A percentile compares a stretch with the other conserved stretches of the same genome.
These are phyloP conservation scores for Collybiopsis confluens DNA, from an alignment of 768 basidiomycete species.

Conservation along the genomic window DNA sequence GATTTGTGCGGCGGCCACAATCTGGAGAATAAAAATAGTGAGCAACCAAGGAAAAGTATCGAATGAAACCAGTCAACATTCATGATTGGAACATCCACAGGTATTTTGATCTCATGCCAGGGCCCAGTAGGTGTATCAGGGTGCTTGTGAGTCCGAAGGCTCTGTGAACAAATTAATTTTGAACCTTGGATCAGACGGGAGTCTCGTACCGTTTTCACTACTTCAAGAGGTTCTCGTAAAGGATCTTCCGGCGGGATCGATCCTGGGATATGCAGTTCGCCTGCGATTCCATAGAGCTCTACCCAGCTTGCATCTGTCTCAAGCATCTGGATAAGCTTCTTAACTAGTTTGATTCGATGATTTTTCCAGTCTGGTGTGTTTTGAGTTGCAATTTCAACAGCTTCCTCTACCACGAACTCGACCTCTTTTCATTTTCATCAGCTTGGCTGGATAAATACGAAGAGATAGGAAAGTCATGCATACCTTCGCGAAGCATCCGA, in stretches of 20 bases:
- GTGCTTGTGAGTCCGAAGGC: constrained; percentile 39
- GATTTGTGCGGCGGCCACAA: constrained; percentile 59
- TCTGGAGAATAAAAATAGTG: constrained; percentile 34
- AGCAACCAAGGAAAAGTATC: constrained; percentile 5
- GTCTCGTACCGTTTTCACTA: constrained; percentile 26
- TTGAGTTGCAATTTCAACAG: constrained; percentile 38
- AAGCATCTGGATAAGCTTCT: constrained; percentile 51
- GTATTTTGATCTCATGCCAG: constrained; percentile 79
- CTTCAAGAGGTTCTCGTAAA: constrained; percentile 25
- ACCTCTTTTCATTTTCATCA: constrained; percentile 46
- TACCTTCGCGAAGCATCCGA: constrained; percentile 81
- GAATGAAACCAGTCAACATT: constrained; percentile 47
- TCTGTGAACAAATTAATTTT: constrained; percentile 20
- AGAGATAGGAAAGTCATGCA: constrained; percentile 3
- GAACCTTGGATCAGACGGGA: neutral
- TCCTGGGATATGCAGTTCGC: constrained; percentile 58
- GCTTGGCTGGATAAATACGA: constrained; percentile 2
- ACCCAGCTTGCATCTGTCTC: constrained; percentile 67
- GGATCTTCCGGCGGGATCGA: constrained; percentile 24
- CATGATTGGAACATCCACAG: constrained; percentile 81
- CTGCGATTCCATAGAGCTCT: constrained; percentile 64
- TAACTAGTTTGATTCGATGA: constrained; percentile 42
- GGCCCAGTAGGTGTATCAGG: constrained; percentile 32
- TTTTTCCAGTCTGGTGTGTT: constrained; percentile 27
- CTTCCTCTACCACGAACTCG: constrained; percentile 51